Base-by-base conservation (phyloP, 2,329 filamentous ascomycete species). In the Cordyceps militaris region DNA sequence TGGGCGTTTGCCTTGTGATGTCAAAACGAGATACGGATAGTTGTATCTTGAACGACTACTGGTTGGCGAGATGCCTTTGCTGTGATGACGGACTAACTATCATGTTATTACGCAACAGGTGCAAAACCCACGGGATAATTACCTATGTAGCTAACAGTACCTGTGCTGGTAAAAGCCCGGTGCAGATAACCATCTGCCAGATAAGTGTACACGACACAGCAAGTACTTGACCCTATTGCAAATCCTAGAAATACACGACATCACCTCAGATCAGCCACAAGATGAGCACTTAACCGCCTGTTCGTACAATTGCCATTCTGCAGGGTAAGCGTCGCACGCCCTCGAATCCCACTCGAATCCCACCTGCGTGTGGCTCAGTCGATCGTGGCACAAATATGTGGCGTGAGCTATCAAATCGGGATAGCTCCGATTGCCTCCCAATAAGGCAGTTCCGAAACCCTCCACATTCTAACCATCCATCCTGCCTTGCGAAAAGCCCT, bases 371-470 rank as follows among this genome's bases (percentile, higher is more conserved):
- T 57, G 55, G 55, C 55, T 32, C 38, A 51, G 47, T 44, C 38
- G 23, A 51, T 51, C 38, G 47, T 57, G 55, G 55, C 55, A 21
- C 28, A 46, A 51, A 30, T 47, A 1, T 10, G 55, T 57, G 55
- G 55, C 55, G 55, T 23, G 55, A 57, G 55, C 55, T 57, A 51
- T 57, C 55, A 21, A 57, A 57, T 57, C 55, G 55, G 55, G 55
- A 44, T 51, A 57, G 47, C 55, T 57, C 47, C 55, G 55, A 57
- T 57, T 16, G 10, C 19, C 21, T 57, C 55, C 47, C 23, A 51
- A n/a, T 57, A 40, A 21, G 55, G 47, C 40, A 57, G 38, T 28
- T 51, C 47, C 30, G 55, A 38, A 50, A 28, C 11, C 19, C 26
- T 19, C 7, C n/a, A n/a, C n/a, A n/a, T n/a, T n/a, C n/a, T n/a